Evolutionary conservation across 495 filamentous ascomycete species (phyloP).

Genomic region (Halenospora varia): DNA sequence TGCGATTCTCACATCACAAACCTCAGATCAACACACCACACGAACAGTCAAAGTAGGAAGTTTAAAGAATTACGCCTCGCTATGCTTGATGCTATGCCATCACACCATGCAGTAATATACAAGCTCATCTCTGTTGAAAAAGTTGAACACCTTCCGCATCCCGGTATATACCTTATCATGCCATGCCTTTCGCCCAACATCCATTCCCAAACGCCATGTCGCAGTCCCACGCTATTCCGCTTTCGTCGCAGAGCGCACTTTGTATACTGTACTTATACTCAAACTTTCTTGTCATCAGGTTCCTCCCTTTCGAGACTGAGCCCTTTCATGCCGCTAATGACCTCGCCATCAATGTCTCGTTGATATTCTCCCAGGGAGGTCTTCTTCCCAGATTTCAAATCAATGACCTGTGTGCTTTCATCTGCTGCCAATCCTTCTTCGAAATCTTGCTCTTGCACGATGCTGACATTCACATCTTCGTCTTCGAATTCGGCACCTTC

Average conservation of each 20-base stretch:
- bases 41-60: no score
- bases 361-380: background rate
- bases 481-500: conserved; percentile 37
- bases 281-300: conserved; percentile 17
- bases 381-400: background rate
- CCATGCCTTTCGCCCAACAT: background rate
- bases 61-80: conserved; percentile 15
- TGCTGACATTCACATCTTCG: conserved; percentile 12
- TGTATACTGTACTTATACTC: conserved; percentile 1
- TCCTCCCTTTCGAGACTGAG: conserved; percentile 13
- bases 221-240: no score
- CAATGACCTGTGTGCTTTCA: conserved; percentile 18
- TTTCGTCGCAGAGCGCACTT: background rate
- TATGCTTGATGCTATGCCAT: conserved; percentile 15
- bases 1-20: no score
- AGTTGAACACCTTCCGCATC: background rate
- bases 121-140: background rate
- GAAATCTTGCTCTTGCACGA: conserved; percentile 25
- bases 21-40: no score
- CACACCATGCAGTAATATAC: conserved; percentile 5
- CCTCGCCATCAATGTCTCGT: conserved; percentile 40
- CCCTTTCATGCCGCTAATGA: conserved; percentile 44
- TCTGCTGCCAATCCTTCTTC: conserved; percentile 21
- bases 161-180: conserved; percentile 14
- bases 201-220: conserved; percentile 8